phyloP scores from a whole-genome alignment of 1,139 yeast species.

The Scheffersomyces cryptocercus region DNA sequence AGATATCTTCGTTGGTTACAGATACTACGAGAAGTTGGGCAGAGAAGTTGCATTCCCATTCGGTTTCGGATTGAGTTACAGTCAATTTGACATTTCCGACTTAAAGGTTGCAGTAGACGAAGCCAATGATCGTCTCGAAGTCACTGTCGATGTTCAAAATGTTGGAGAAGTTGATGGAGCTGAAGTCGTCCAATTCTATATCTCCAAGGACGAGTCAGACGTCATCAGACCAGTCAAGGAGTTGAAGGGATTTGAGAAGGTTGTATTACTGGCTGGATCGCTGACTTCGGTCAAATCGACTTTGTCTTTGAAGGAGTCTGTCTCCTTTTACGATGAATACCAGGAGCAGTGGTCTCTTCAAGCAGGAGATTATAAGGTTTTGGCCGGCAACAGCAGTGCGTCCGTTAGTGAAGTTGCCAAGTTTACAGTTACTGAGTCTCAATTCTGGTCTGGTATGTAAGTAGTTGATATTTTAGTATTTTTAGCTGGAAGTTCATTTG shows the following conservation, averaged over 20 bases:
- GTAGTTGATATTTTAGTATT: too few relatives aligned
- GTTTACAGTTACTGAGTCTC: too few relatives aligned
- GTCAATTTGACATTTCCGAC: conserved; percentile 16
- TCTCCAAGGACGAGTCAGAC: conserved; percentile 37
- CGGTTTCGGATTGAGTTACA: conserved; percentile 27
- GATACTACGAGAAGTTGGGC: conserved; percentile 7
- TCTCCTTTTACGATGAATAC: conserved; percentile 11
- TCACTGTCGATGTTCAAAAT: conserved; percentile 42
- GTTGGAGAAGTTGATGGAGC: conserved; percentile 42
- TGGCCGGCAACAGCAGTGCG: neutral
- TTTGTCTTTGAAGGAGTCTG: conserved; percentile 11
- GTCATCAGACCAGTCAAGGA: conserved; percentile 58
- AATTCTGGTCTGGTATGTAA: too few relatives aligned
- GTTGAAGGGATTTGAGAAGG: conserved; percentile 53
- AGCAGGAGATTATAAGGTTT: neutral
- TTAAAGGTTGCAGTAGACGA: conserved; percentile 10
- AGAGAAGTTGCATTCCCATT: conserved; percentile 21
- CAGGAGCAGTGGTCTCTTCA: conserved; percentile 7
- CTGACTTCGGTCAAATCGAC: conserved; percentile 2
- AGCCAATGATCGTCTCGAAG: conserved; percentile 10
- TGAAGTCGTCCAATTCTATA: conserved; percentile 50
- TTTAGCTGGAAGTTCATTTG: too few relatives aligned
- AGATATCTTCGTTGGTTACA: conserved; percentile 26
- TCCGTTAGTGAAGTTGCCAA: too few relatives aligned
- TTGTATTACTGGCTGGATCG: too few relatives aligned